Evolutionary conservation across 2,329 filamentous ascomycete genomes (phyloP).

Genomic region (Fusarium proliferatum): DNA sequence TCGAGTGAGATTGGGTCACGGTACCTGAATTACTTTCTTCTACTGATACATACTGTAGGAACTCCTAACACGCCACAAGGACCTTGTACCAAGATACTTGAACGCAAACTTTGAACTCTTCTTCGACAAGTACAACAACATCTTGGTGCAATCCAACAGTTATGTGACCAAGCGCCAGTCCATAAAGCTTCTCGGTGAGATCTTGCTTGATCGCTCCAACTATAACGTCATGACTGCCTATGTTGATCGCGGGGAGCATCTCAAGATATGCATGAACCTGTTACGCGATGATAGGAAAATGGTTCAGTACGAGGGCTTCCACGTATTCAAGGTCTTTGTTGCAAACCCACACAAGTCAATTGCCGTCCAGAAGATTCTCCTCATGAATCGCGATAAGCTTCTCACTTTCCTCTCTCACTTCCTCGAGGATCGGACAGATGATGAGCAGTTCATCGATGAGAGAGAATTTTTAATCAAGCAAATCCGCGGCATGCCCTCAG

Average conservation of each 20-base stretch:
- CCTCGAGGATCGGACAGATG: constrained; percentile 92
- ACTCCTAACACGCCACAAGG: constrained; percentile 93
- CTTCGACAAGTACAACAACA: constrained; percentile 89
- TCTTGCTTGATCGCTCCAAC: constrained; percentile 92
- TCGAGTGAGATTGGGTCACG: constrained; percentile 67
- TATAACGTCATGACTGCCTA: constrained; percentile 99
- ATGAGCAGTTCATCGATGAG: constrained; percentile 98
- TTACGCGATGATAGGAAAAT: constrained; percentile 96
- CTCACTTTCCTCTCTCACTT: constrained; percentile 91
- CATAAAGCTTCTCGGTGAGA: constrained; percentile 95
- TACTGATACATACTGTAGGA: constrained; percentile 68
- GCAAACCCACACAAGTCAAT: constrained; percentile 99
- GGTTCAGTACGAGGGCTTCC: constrained; percentile 99
- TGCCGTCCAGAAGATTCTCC: constrained; percentile 92
- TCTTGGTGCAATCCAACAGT: constrained; percentile 89
- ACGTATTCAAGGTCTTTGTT: constrained; percentile 99
- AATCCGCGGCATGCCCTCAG: constrained; percentile 76
- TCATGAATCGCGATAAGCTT: constrained; percentile 95
- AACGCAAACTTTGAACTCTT: constrained; percentile 92
- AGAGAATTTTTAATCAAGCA: constrained; percentile 97
- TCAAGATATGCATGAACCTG: constrained; percentile 99
- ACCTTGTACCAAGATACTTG: constrained; percentile 87
- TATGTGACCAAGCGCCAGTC: constrained; percentile 99
- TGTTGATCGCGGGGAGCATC: constrained; percentile 92
- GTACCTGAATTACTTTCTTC: background rate